Conservation (phyloP, 306 rosid genomes). For the Corylus heterophylla region DNA sequence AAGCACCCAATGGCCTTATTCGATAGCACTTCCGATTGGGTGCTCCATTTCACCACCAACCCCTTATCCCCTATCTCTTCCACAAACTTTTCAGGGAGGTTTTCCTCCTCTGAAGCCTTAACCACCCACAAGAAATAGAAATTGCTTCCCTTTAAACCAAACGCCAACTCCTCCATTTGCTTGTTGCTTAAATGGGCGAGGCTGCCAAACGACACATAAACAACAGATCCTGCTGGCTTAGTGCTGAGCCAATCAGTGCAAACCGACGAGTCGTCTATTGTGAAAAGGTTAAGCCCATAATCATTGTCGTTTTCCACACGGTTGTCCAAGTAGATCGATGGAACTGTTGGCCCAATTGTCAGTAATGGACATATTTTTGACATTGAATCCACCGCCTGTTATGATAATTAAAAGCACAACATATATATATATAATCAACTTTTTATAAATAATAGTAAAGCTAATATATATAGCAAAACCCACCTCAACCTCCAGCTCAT, state of each 20-base stretch:
- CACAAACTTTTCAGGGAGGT: slow-evolving; percentile 15
- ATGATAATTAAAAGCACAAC: background rate
- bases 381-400: slow-evolving; percentile 54
- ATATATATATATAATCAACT: background rate
- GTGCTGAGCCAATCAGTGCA: slow-evolving; percentile 41
- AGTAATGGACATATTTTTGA: slow-evolving; percentile 47
- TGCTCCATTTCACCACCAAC: slow-evolving; percentile 17
- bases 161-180: slow-evolving; percentile 22
- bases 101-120: slow-evolving; percentile 7
- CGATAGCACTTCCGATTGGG: slow-evolving; percentile 16
- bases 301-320: slow-evolving; percentile 40
- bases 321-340: slow-evolving; percentile 50
- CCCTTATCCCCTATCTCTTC: slow-evolving; percentile 3
- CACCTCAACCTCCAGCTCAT: slow-evolving; percentile 62
- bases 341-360: slow-evolving; percentile 66
- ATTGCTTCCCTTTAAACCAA: slow-evolving; percentile 2
- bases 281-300: slow-evolving; percentile 42
- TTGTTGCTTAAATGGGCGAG: background rate
- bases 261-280: slow-evolving; percentile 21
- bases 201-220: slow-evolving; percentile 20
- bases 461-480: background rate
- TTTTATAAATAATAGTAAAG: too few species aligned
- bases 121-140: slow-evolving; percentile 21
- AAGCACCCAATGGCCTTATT: slow-evolving; percentile 9
- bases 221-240: slow-evolving; percentile 14